Base-by-base conservation (phyloP, 345 rosid species). In the Hypericum perforatum region DNA sequence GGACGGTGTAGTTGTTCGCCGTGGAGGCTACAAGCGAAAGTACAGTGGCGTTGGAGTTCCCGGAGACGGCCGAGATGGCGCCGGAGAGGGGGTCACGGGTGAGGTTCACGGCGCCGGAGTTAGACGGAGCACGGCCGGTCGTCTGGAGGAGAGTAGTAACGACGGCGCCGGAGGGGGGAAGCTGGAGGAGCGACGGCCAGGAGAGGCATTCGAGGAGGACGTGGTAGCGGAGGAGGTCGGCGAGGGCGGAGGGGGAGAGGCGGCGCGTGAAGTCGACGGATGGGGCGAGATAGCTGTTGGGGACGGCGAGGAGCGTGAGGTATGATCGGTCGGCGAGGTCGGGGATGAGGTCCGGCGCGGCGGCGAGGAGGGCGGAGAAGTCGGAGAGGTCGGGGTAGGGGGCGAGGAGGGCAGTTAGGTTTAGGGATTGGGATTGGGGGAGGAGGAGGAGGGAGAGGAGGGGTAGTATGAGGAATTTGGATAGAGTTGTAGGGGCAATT, bases 151-250 rank as follows among this genome's bases (percentile, higher is more conserved):
- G 89, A 0, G 94, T 85, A 37, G 94, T 73, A 38, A 85, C 74
- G 52, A 80, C 74, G 49, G 63, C 7, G 3, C 85, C 89, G 0
- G 80, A 62, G 0, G 89, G 68, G 3, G 91, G 75, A 61, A 88
- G 67, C 48, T 78, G 69, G 15, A 58, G 79, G 71, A 92, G 91
- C 71, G 76, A 82, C 11, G 71, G 46, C 62, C 65, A 67, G 32
- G 94, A 84, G 66, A 88, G 61, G 81, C 69, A 92, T 42, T 84
- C 85, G 42, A 92, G 79, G 16, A 92, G 82, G 56, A 88, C 71
- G 63, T 92, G 86, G 76, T 79, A 88, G 56, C 95, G 82, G 66
- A 88, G 81, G 74, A 92, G 81, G 83, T 92, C 95, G 42, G 89
- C 82, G 22, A 82, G 76, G 1, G 86, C 48, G 49, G 79, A 57